These are phyloP conservation scores for Pascua sp. DNA, from an alignment of 1,284 basidiomycete species.

Conservation along the genomic window DNA sequence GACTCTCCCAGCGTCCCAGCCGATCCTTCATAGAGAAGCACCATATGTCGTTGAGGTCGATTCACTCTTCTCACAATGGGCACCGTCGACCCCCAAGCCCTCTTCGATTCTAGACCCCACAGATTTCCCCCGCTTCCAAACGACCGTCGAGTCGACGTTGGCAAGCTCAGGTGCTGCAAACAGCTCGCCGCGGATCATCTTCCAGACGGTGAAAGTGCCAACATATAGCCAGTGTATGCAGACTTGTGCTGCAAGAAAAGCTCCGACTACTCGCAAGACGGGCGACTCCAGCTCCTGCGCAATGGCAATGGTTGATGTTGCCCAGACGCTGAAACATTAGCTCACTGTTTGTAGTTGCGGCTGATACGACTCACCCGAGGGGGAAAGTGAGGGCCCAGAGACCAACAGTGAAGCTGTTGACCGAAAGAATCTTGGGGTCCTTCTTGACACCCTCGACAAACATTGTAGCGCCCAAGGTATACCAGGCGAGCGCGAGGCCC, in stretches of 20 bases:
- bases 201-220: constrained; percentile 51
- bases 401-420: constrained; percentile 32
- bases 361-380: constrained; percentile 41
- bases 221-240: constrained; percentile 60
- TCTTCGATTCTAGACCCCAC: too few species aligned
- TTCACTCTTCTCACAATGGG: too few species aligned
- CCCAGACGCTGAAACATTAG: constrained; percentile 56
- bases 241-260: constrained; percentile 57
- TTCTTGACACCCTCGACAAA: constrained; percentile 25
- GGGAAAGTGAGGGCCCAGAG: constrained; percentile 50
- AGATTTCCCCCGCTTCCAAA: too few species aligned
- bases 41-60: too few species aligned
- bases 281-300: constrained; percentile 57
- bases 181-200: constrained; percentile 51
- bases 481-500: constrained; percentile 52
- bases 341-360: too few species aligned
- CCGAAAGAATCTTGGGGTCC: constrained; percentile 21
- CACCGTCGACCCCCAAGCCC: too few species aligned
- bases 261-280: constrained; percentile 55
- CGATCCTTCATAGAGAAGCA: too few species aligned
- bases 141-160: not conserved
- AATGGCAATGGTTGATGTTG: constrained; percentile 60
- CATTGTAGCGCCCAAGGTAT: constrained; percentile 43
- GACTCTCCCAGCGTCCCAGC: too few species aligned
- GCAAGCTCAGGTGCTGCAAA: constrained; percentile 52